Base-by-base conservation (phyloP, 768 basidiomycete species). In the Holtermanniella nyarrowii region DNA sequence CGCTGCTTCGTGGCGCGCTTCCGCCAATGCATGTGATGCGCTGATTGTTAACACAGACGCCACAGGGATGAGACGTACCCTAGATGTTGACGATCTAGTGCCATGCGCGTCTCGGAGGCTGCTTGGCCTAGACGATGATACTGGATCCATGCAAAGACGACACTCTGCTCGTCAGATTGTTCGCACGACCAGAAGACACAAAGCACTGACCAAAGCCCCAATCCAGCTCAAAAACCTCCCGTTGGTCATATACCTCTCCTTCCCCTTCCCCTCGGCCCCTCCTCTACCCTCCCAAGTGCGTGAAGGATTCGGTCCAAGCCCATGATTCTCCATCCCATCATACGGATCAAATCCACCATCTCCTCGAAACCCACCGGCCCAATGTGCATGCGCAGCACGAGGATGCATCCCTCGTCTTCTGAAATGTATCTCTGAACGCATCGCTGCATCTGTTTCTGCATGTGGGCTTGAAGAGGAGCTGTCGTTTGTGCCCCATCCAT, bases 161-260 rank as follows among this genome's bases (percentile, higher is more conserved):
- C 46, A 48, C 56, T 54, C 63, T 66, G 46, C 24, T 46, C 37
- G 56, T n/a, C 50, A 7, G 50, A 46, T 46, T 26, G 23, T 52
- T 49, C 21, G 49, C 44, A 48, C 26, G 39, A 39, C 14, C 31
- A 48, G 25, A 23, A 37, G 26, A 31, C 27, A 11, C 45, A 46
- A 49, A 39, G 31, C 31, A 58, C 65, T 52, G 48, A 65, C 63
- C 20, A 58, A 45, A 11, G 58, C 60, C n/a, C 53, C 49, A 5
- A 66, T 44, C 2, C 61, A 44, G 21, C 54, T 58, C 16, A 69
- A 52, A 27, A 70, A 70, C 23, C 58, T 52, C 18, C 43, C 48
- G 52, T 70, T 67, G 1, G 62, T 61, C 66, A 62, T 70, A 46
- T 65, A 70, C 31, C 62, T 56, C 45, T 58, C 61, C 44, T 65